These are phyloP conservation scores for Mesotaenium endlicherianum DNA, from an alignment of 139 green algal genomes.

Conservation along the genomic window DNA sequence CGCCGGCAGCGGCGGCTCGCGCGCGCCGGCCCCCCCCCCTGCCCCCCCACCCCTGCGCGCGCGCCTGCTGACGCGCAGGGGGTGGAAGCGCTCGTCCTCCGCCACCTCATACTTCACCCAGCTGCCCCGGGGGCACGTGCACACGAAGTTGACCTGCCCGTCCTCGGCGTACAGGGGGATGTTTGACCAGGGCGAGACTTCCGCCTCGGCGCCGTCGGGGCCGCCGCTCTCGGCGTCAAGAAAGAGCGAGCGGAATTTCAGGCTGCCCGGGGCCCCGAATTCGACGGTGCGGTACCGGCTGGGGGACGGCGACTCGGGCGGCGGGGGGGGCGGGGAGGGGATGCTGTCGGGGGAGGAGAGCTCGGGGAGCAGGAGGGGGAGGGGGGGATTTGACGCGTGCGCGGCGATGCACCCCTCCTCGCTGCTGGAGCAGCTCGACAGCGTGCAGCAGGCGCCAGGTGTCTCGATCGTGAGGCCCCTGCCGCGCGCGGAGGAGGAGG, in stretches of 20 bases:
- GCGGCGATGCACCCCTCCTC: no score
- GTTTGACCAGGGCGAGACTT: constrained; percentile 17
- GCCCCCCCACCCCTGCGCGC: not conserved
- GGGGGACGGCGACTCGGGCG: not conserved
- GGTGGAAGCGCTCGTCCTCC: constrained; percentile 14
- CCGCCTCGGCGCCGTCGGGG: no score
- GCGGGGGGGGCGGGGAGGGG: not conserved
- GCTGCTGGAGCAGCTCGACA: no score
- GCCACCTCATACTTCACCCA: constrained; percentile 1
- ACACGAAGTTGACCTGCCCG: constrained; percentile 19
- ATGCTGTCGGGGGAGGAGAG: not conserved
- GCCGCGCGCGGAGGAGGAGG: no score
- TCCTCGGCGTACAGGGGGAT: constrained; percentile 11
- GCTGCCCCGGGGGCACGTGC: not conserved
- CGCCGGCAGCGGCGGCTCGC: no score
- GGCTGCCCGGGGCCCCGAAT: constrained; percentile 5
- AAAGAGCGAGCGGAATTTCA: constrained; percentile 13
- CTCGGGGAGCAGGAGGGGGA: not conserved
- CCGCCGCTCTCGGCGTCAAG: not conserved
- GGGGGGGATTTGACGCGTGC: no score
- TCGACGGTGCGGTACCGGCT: not conserved
- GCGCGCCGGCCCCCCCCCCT: not conserved
- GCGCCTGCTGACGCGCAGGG: not conserved
- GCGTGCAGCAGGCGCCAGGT: no score
- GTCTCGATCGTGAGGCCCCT: no score